Percentiles rank a stretch among this genome's conserved stretches.
These are phyloP conservation scores for Aquilaria sinensis DNA, from an alignment of 345 rosid species.

Conservation along the genomic window DNA sequence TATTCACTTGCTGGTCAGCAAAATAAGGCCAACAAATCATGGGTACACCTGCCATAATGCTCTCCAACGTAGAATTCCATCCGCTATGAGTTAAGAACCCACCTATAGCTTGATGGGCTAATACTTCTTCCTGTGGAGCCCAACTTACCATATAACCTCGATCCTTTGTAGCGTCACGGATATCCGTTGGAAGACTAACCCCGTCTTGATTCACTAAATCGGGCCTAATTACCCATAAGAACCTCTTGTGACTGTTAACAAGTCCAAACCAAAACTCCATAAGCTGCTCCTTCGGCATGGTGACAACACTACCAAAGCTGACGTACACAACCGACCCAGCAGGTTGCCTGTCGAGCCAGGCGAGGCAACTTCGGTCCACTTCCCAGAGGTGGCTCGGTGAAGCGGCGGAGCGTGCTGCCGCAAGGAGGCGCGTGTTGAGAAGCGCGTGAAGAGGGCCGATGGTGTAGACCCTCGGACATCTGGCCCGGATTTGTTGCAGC, in stretches of 20 bases:
- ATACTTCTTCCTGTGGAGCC: conserved; percentile 38
- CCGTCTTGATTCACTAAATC: conserved; percentile 14
- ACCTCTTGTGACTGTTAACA: conserved; percentile 24
- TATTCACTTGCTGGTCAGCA: conserved; percentile 55
- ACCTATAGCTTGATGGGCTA: conserved; percentile 45
- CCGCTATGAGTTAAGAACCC: conserved; percentile 69
- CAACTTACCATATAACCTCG: conserved; percentile 36
- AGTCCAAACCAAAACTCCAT: conserved; percentile 46
- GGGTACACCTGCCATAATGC: conserved; percentile 50
- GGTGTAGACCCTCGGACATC: conserved; percentile 21
- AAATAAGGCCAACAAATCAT: conserved; percentile 70
- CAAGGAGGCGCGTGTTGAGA: conserved; percentile 12
- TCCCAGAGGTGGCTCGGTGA: conserved; percentile 28
- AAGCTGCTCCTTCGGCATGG: conserved; percentile 22
- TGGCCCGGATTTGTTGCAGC: conserved; percentile 19
- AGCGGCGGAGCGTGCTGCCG: not conserved
- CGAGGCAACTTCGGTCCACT: conserved; percentile 32
- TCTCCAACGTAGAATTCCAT: conserved; percentile 82
- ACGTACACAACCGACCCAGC: conserved; percentile 36
- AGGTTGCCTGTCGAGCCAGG: conserved; percentile 43
- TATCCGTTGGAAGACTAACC: conserved; percentile 15
- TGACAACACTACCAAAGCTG: conserved; percentile 43
- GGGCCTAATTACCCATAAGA: conserved; percentile 46
- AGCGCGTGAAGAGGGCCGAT: conserved; percentile 34
- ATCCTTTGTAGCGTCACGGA: conserved; percentile 22